Conservation (phyloP, 176 grass and related monocot genomes). For the Carex myosuroides region DNA sequence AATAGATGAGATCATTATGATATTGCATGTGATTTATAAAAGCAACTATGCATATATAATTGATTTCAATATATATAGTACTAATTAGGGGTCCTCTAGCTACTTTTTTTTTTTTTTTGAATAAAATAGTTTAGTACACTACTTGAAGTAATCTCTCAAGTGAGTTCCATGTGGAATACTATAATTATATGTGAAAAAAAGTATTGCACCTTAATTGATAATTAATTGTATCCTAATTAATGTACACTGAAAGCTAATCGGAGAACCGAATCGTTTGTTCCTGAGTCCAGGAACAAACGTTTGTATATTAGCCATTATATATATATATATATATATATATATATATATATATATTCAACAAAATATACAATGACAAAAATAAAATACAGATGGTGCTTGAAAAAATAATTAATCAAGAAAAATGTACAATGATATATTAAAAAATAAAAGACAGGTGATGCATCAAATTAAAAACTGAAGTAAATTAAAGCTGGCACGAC, state of each 20-base stretch:
- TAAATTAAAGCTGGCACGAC: neutral
- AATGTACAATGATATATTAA: neutral
- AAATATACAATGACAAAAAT: neutral
- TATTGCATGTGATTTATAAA: neutral
- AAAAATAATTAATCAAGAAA: neutral
- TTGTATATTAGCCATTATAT: too few relatives aligned
- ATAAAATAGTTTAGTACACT: neutral
- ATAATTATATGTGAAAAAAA: neutral
- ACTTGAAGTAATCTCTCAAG: neutral
- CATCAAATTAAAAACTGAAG: neutral
- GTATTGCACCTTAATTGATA: too few relatives aligned
- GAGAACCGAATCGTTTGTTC: too few relatives aligned
- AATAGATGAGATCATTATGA: neutral
- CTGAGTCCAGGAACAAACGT: too few relatives aligned
- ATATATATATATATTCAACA: neutral
- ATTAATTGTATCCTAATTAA: neutral
- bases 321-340: too few relatives aligned
- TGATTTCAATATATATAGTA: neutral
- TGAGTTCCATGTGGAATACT: neutral
- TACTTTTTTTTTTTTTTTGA: neutral
- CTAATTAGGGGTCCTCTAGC: neutral
- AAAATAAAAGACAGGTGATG: neutral
- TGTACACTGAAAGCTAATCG: neutral
- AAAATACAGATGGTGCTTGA: too few relatives aligned
- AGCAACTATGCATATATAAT: neutral